Evolutionary conservation across 441 rosid genomes (phyloP).

Genomic region (Adansonia rubrostipa): DNA sequence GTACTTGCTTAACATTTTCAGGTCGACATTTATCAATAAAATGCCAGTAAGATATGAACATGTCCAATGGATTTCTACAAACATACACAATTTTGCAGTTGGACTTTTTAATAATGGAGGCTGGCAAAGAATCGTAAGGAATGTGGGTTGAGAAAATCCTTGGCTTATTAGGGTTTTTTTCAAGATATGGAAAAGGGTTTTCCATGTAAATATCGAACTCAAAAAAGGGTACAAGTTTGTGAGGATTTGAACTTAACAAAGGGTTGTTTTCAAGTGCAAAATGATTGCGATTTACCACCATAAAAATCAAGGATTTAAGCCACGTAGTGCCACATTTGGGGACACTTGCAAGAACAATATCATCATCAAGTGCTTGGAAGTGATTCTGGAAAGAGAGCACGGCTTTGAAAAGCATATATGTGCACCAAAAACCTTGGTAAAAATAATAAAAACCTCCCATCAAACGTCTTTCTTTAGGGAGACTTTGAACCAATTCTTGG

Average conservation of each 20-base stretch:
- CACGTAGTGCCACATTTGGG: conserved; percentile 34
- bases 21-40: background rate
- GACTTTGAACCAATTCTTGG: conserved; percentile 1
- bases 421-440: conserved; percentile 21
- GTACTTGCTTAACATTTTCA: no score
- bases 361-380: conserved; percentile 20
- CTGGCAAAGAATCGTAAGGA: background rate
- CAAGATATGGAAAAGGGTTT: background rate
- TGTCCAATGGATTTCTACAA: conserved; percentile 38
- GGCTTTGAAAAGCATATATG: background rate
- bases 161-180: background rate
- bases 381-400: background rate
- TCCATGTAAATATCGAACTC: background rate
- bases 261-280: background rate
- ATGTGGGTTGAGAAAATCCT: conserved; percentile 21
- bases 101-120: background rate
- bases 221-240: background rate
- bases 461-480: background rate
- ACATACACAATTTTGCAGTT: conserved; percentile 30
- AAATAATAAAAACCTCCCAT: background rate
- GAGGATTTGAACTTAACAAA: background rate
- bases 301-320: conserved; percentile 35
- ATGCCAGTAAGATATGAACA: conserved; percentile 23
- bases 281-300: conserved; percentile 29
- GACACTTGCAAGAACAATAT: background rate